Conservation (phyloP, 805 yeast species). For the Starmera quercuum region DNA sequence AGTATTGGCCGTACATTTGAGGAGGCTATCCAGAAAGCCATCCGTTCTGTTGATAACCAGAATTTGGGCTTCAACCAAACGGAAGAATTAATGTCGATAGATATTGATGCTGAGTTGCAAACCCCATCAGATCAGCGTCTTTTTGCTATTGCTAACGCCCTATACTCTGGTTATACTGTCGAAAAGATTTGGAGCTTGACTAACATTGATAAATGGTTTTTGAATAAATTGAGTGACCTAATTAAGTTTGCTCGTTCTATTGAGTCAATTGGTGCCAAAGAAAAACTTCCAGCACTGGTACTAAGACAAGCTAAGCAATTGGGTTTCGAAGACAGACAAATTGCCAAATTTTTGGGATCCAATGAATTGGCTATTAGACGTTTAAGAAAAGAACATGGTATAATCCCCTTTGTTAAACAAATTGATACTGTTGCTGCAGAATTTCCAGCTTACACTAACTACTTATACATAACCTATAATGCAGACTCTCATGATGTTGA, state of each 20-base stretch:
- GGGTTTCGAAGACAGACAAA: conserved; percentile 95
- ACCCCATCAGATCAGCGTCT: conserved; percentile 97
- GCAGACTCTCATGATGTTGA: conserved; percentile 81
- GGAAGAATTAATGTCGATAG: conserved; percentile 81
- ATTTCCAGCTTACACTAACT: conserved; percentile 94
- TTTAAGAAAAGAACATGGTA: conserved; percentile 77
- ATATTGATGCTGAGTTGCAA: conserved; percentile 86
- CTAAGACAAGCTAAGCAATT: conserved; percentile 88
- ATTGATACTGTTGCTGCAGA: conserved; percentile 99
- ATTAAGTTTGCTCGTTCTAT: conserved; percentile 64
- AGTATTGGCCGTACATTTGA: conserved; percentile 95
- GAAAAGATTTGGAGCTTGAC: conserved; percentile 89
- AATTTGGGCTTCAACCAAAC: conserved; percentile 80
- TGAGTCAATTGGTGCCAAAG: conserved; percentile 44
- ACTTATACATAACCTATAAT: conserved; percentile 89
- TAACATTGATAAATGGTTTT: conserved; percentile 93
- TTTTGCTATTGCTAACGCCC: conserved; percentile 94
- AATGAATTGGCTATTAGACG: conserved; percentile 91
- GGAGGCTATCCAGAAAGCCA: conserved; percentile 96
- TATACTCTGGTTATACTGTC: conserved; percentile 81
- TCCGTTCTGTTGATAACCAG: conserved; percentile 91
- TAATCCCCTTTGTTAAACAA: conserved; percentile 89
- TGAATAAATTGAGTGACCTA: conserved; percentile 73
- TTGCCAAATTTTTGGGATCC: conserved; percentile 80
- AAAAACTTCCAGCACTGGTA: conserved; percentile 50